These are phyloP conservation scores for Pachyrhizus erosus DNA, from an alignment of 306 rosid genomes.

Conservation along the genomic window DNA sequence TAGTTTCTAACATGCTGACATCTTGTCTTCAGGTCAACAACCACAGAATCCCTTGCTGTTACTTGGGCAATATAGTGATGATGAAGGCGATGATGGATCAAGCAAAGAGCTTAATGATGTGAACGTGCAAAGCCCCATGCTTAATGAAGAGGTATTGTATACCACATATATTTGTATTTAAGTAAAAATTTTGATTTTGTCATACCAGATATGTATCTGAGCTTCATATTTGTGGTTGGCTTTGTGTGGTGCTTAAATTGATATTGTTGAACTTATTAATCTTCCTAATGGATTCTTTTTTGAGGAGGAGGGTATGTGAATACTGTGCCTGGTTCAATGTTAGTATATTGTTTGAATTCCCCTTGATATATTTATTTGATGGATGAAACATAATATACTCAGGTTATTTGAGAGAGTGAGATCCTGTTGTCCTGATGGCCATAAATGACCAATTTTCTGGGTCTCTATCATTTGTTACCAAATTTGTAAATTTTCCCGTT, in stretches of 20 bases:
- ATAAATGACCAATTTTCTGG: not conserved
- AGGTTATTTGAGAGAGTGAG: not conserved
- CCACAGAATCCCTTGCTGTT: constrained; percentile 83
- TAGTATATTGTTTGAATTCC: no score
- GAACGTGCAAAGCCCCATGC: constrained; percentile 48
- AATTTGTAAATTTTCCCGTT: no score
- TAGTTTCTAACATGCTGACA: constrained; percentile 57
- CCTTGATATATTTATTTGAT: no score
- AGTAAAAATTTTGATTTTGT: constrained; percentile 29
- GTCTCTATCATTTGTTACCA: not conserved
- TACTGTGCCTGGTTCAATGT: constrained; percentile 7
- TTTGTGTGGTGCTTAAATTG: constrained; percentile 17
- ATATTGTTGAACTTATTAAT: constrained; percentile 18
- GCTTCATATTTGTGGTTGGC: not conserved
- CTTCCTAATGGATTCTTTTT: not conserved
- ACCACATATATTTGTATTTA: constrained; percentile 2
- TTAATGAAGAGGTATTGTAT: constrained; percentile 67
- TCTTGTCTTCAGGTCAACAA: constrained; percentile 75
- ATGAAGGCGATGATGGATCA: constrained; percentile 73
- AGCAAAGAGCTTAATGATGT: constrained; percentile 49
- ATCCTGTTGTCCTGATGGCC: not conserved
- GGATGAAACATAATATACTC: not conserved
- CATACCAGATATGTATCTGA: not conserved
- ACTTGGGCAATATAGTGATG: constrained; percentile 96
- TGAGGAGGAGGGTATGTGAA: constrained; percentile 1